Conservation (phyloP, 495 filamentous ascomycete species). For the Penicillium bialowiezense region DNA sequence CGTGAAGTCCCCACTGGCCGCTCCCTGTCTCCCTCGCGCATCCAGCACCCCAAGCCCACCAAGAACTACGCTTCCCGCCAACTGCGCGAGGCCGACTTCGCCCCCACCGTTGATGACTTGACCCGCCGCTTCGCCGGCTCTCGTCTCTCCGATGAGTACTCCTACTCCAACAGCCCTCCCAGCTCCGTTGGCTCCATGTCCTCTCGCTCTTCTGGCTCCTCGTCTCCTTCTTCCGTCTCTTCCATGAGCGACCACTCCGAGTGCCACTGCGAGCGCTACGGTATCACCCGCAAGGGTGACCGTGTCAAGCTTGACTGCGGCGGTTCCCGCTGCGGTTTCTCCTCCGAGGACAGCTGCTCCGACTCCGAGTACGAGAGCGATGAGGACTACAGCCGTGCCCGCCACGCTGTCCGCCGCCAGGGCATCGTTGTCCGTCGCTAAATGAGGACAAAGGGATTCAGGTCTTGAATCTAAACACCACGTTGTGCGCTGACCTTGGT, state of each 20-base stretch:
- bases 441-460: background rate
- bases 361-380: slow-evolving; percentile 55
- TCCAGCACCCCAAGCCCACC: slow-evolving; percentile 84
- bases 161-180: slow-evolving; percentile 61
- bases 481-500: slow-evolving; percentile 6
- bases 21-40: slow-evolving; percentile 81
- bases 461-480: background rate
- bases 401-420: slow-evolving; percentile 61
- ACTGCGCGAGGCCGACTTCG: slow-evolving; percentile 77
- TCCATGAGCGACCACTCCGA: slow-evolving; percentile 70
- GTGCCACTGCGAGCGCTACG: slow-evolving; percentile 92
- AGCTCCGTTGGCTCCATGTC: slow-evolving; percentile 75
- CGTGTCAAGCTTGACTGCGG: slow-evolving; percentile 94
- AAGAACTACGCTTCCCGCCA: slow-evolving; percentile 81
- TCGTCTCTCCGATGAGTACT: slow-evolving; percentile 68
- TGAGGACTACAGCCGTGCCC: slow-evolving; percentile 50
- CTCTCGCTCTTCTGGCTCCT: slow-evolving; percentile 70
- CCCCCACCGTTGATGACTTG: slow-evolving; percentile 67
- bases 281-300: slow-evolving; percentile 88
- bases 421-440: slow-evolving; percentile 69
- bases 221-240: slow-evolving; percentile 66
- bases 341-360: slow-evolving; percentile 50
- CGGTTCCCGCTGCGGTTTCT: slow-evolving; percentile 77
- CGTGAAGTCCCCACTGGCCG: slow-evolving; percentile 78
- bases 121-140: slow-evolving; percentile 68